Evolutionary conservation across 805 yeast genomes (phyloP), one percentile per base, ranked within the genome.

Genomic region (Wickerhamiella azymoides): DNA sequence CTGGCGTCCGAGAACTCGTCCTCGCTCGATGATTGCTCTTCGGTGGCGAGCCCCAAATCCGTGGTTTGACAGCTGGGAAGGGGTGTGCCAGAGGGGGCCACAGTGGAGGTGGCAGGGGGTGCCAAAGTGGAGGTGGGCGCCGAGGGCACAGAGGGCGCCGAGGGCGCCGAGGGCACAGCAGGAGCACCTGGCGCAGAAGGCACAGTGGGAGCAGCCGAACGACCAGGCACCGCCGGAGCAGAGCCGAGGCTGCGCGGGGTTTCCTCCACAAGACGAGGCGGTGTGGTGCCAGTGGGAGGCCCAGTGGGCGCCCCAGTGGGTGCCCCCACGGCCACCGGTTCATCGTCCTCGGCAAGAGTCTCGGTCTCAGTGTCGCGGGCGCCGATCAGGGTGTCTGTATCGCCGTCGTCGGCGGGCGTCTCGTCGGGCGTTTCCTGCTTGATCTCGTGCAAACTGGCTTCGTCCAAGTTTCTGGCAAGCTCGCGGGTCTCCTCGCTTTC

Each of bases 1-100:
- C 38, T 33, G 10, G 45, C 45, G 33, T 42, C 45, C 2, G 45
- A 42, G 13, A 19, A 36, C 35, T 35, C 35, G 14, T 27, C 45
- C 5, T 42, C 45, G 27, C 45, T 36, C 9, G 37, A 24, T 16
- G 28, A n/a, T 3, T 36, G 26, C 19, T 42, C 45, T 5, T 36
- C 45, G 7, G 45, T 35, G 18, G 45, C 45, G 16, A 42, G 35
- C 9, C 39, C 45, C 7, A 35, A 11, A 17, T 35, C 37, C 6
- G 37, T 35, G 13, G 37, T 30, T 30, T 30, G 33, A 7, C 9
- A 14, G 33, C 33, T 30, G 14, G 4, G 33, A 8, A 21, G 6
- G 24, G 24, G 24, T 7, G 4, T 7, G n/a, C n/a, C n/a, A n/a
- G n/a, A n/a, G n/a, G n/a, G n/a, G n/a, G 30, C 13, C 8, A 4